Evolutionary conservation across 768 basidiomycete genomes (phyloP).

Genomic region (Neoboletus brunneissimus): DNA sequence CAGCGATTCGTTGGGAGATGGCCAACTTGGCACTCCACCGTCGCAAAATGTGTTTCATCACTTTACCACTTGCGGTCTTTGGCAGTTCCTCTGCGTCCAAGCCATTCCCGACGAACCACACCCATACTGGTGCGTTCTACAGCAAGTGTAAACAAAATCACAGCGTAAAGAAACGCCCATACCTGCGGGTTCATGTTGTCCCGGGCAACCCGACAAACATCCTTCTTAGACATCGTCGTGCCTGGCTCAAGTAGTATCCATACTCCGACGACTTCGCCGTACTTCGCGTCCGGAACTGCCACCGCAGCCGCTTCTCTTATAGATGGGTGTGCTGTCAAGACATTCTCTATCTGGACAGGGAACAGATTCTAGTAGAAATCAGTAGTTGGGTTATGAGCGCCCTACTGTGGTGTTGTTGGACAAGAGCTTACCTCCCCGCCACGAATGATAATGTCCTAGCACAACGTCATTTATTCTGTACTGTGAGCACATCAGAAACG

Average conservation of each 20-base stretch:
- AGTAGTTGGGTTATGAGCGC: not conserved
- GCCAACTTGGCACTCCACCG: conserved; percentile 63
- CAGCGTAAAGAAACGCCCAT: conserved; percentile 6
- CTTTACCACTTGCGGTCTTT: conserved; percentile 85
- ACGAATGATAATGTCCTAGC: conserved; percentile 78
- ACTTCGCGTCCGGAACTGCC: conserved; percentile 63
- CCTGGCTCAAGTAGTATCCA: conserved; percentile 61
- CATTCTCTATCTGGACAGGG: conserved; percentile 83
- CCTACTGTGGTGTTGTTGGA: not conserved
- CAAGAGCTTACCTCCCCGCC: conserved; percentile 64
- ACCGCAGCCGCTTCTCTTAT: conserved; percentile 75
- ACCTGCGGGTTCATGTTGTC: conserved; percentile 79
- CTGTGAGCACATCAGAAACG: not conserved
- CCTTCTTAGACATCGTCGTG: conserved; percentile 41
- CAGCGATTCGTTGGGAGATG: conserved; percentile 10
- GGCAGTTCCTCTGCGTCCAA: conserved; percentile 58
- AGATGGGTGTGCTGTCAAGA: conserved; percentile 48
- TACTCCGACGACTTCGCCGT: conserved; percentile 78
- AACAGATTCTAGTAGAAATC: conserved; percentile 61
- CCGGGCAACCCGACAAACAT: conserved; percentile 53
- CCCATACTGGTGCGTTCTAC: conserved; percentile 77
- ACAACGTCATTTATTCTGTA: conserved; percentile 1
- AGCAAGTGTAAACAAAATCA: not conserved
- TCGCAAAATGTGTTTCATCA: conserved; percentile 77
- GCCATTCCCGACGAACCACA: conserved; percentile 79